Conservation (phyloP, 306 rosid genomes). For the Sicyos edulis region DNA sequence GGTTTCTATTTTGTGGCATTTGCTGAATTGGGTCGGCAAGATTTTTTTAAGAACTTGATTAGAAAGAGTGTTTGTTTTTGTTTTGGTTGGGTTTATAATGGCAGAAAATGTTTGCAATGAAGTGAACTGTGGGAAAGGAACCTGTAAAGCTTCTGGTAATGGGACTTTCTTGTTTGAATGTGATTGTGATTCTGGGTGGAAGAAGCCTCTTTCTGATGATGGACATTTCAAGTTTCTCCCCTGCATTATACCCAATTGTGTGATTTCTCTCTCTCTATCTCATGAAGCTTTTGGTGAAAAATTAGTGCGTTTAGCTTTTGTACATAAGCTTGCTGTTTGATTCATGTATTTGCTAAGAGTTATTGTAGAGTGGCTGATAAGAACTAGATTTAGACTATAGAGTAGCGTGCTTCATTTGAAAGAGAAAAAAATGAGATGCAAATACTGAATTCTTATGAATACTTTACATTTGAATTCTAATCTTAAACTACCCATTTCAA, state of each 20-base stretch:
- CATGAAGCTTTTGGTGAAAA: too few relatives aligned
- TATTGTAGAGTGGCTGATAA: too few relatives aligned
- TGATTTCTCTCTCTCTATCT: constrained; percentile 6
- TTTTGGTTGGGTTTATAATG: constrained; percentile 13
- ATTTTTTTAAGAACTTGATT: not conserved
- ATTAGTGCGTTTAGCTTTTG: too few relatives aligned
- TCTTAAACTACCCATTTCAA: not conserved
- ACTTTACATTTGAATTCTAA: too few relatives aligned
- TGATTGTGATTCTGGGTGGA: constrained; percentile 74
- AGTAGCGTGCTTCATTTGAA: too few relatives aligned
- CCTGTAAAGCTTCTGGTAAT: constrained; percentile 56
- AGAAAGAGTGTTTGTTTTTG: not conserved
- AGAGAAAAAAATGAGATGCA: too few relatives aligned
- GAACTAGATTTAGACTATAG: too few relatives aligned
- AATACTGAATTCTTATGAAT: too few relatives aligned
- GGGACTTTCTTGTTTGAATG: constrained; percentile 55
- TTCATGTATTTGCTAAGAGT: not conserved
- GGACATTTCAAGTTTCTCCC: constrained; percentile 58
- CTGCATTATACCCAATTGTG: constrained; percentile 79
- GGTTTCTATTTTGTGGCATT: not conserved
- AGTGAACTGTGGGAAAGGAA: constrained; percentile 73
- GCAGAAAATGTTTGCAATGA: constrained; percentile 64
- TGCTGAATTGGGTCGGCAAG: not conserved
- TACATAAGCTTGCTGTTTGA: not conserved
- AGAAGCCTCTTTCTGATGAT: constrained; percentile 31